Base-by-base conservation (phyloP, 78 protist genomes). In the Salpingoeca rosetta region DNA sequence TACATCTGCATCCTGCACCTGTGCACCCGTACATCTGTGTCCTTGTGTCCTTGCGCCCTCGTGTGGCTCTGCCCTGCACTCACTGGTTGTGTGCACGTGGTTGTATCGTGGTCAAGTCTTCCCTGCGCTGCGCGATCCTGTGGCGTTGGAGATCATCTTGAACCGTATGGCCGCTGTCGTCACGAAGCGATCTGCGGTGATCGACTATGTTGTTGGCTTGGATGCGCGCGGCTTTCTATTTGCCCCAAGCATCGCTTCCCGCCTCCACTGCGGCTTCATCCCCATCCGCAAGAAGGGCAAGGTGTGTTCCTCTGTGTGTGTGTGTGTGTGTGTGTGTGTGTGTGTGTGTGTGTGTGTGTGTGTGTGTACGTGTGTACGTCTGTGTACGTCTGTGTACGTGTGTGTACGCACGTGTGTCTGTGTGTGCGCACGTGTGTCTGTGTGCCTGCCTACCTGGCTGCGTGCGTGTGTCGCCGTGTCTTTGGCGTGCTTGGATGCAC, bases 271-370 rank as follows among this genome's bases (percentile, higher is more conserved):
- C 31, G 36, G 45, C 35, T 87, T 87, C 31, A 84, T 76, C 40
- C 86, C 86, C 31, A 35, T 77, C 36, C 90, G 90, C 41, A 87
- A 87, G 85, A 0, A n/a, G n/a, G 90, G 90, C 42, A 87, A 87
- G 82, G 82, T 87, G 0, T n/a, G n/a, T n/a, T n/a, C 90, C 90
- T 31, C n/a, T n/a, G n/a, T n/a, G n/a, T n/a, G n/a, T n/a, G n/a
- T n/a, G n/a, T n/a, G n/a, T 78, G 86, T 44, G 57, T 45, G n/a
- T 44, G 76, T 39, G 85, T 65, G 28, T 12, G 26, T n/a, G n/a
- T n/a, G n/a, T n/a, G n/a, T n/a, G n/a, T n/a, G n/a, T n/a, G n/a
- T n/a, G n/a, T n/a, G n/a, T n/a, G n/a, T n/a, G n/a, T n/a, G n/a
- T n/a, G n/a, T n/a, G n/a, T n/a, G n/a, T n/a, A n/a, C n/a, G n/a